These are phyloP conservation scores for Jatropha curcas DNA, from an alignment of 345 rosid species.

Conservation along the genomic window DNA sequence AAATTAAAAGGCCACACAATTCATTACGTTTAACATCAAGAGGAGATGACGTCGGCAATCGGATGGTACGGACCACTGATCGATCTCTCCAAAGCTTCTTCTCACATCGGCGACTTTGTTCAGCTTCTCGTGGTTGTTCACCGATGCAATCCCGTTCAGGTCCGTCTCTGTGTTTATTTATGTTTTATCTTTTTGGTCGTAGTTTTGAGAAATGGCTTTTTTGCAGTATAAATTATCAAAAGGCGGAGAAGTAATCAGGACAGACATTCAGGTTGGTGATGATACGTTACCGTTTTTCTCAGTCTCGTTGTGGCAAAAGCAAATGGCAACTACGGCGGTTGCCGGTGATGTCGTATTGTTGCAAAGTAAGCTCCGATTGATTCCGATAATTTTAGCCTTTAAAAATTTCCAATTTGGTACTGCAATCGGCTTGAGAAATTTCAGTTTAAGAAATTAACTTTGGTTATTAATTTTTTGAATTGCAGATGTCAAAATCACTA, in stretches of 20 bases:
- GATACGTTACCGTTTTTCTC: conserved; percentile 48
- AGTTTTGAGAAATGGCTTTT: neutral
- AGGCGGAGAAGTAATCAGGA: conserved; percentile 50
- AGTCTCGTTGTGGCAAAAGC: conserved; percentile 54
- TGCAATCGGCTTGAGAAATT: too few relatives aligned
- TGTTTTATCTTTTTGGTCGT: neutral
- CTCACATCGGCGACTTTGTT: conserved; percentile 52
- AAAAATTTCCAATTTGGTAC: neutral
- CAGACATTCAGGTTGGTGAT: conserved; percentile 61
- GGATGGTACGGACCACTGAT: conserved; percentile 61
- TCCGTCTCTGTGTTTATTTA: conserved; percentile 6
- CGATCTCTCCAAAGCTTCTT: conserved; percentile 42
- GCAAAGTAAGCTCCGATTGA: conserved; percentile 29
- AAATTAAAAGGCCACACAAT: neutral
- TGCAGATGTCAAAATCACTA: conserved; percentile 52
- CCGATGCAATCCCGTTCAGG: conserved; percentile 57
- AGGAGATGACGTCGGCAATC: conserved; percentile 33
- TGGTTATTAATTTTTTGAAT: neutral
- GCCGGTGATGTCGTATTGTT: conserved; percentile 47
- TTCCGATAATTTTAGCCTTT: neutral
- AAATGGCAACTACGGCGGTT: conserved; percentile 29
- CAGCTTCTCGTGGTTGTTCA: conserved; percentile 60
- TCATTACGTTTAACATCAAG: too few relatives aligned
- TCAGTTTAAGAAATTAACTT: too few relatives aligned
- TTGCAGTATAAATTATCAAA: conserved; percentile 45